These are phyloP conservation scores for Neonectria faginata DNA, from an alignment of 2,329 filamentous ascomycete species.

Conservation along the genomic window DNA sequence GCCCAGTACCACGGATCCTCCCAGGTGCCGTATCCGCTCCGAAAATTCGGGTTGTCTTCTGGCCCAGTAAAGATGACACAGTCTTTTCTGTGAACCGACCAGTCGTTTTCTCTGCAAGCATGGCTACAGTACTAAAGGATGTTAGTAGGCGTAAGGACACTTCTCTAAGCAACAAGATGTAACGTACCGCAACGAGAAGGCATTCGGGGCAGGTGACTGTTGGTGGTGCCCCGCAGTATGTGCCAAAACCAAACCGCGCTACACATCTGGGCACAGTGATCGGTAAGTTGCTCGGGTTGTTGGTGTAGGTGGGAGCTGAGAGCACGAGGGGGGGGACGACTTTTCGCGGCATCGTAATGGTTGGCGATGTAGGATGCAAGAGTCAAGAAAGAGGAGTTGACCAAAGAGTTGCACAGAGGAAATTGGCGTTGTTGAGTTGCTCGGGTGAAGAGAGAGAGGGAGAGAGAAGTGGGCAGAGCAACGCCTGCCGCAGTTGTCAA, in stretches of 20 bases:
- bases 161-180: not conserved
- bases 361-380: not conserved
- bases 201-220: conserved; percentile 35
- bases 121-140: conserved; percentile 40
- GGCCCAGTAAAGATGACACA: conserved; percentile 10
- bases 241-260: not conserved
- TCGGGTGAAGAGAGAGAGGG: not conserved
- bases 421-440: not conserved
- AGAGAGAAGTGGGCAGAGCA: not conserved
- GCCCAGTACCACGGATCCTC: conserved; percentile 31
- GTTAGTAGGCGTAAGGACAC: conserved; percentile 13
- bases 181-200: conserved; percentile 37
- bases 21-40: not conserved
- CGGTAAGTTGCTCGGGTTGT: not conserved
- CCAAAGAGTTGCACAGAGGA: not conserved
- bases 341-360: not conserved
- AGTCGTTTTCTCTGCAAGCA: conserved; percentile 32
- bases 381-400: not conserved
- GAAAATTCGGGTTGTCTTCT: not conserved
- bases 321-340: no score
- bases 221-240: conserved; percentile 18
- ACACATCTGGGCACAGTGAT: conserved; percentile 28
- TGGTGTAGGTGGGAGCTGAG: no score
- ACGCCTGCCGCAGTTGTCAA: conserved; percentile 4
- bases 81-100: conserved; percentile 18